These are phyloP conservation scores for Malus asiatica DNA, from an alignment of 306 rosid genomes.

Conservation along the genomic window DNA sequence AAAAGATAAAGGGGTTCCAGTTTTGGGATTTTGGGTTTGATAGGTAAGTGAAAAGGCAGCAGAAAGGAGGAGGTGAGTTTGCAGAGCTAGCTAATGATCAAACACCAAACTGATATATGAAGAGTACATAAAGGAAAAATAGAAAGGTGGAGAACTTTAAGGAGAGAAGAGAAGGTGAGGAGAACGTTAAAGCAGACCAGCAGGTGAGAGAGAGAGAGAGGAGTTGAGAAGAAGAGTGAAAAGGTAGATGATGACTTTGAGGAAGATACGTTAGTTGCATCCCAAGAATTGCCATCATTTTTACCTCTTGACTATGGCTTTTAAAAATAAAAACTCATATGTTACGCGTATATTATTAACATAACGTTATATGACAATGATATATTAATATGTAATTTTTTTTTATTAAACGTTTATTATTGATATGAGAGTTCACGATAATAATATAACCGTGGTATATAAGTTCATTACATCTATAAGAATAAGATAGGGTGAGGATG, in stretches of 20 bases:
- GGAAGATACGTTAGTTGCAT: slow-evolving; percentile 43
- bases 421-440: too few relatives aligned
- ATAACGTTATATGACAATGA: too few relatives aligned
- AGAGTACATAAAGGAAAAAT: background rate
- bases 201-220: slow-evolving; percentile 1
- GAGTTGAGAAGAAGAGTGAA: slow-evolving; percentile 9
- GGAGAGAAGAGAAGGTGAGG: slow-evolving; percentile 9
- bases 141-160: background rate
- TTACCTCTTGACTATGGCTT: background rate
- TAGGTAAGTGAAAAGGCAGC: background rate
- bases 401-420: too few relatives aligned
- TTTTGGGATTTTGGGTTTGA: slow-evolving; percentile 12
- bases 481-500: background rate
- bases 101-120: background rate
- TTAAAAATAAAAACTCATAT: too few relatives aligned
- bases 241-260: slow-evolving; percentile 51
- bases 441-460: too few relatives aligned
- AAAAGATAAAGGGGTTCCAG: background rate
- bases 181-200: background rate
- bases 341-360: too few relatives aligned
- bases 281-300: slow-evolving; percentile 25
- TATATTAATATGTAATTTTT: too few relatives aligned
- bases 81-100: slow-evolving; percentile 1
- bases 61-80: background rate
- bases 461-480: background rate